Evolutionary conservation across 2,329 filamentous ascomycete genomes (phyloP).

Genomic region (Diaporthe sp.): DNA sequence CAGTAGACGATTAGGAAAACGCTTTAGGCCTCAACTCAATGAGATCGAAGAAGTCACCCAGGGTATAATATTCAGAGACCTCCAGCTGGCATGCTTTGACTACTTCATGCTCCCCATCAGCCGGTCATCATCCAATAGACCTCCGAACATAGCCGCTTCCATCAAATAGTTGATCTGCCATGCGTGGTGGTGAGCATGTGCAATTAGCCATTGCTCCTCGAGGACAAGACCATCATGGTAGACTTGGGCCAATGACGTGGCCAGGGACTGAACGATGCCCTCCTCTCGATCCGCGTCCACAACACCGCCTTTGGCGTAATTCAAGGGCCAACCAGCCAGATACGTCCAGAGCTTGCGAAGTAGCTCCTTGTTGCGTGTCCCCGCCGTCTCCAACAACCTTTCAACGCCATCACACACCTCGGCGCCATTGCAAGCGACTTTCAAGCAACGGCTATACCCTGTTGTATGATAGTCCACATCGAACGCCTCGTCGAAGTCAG

Average conservation of each 20-base stretch:
- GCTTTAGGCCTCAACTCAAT: too few species aligned
- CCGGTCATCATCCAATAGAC: neutral
- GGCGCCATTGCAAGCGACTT: constrained; percentile 19
- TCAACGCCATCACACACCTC: constrained; percentile 22
- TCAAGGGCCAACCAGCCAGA: constrained; percentile 19
- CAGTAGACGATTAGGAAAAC: neutral
- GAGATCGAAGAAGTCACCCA: neutral
- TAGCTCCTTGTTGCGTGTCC: neutral
- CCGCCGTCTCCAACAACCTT: constrained; percentile 6
- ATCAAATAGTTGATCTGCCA: constrained; percentile 34
- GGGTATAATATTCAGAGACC: too few species aligned
- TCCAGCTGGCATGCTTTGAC: neutral
- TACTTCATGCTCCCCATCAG: neutral
- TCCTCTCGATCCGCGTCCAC: constrained; percentile 23
- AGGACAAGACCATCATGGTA: constrained; percentile 30
- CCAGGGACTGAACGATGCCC: constrained; percentile 17
- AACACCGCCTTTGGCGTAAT: constrained; percentile 13
- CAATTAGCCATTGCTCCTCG: constrained; percentile 32
- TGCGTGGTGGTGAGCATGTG: constrained; percentile 26
- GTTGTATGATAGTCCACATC: constrained; percentile 19
- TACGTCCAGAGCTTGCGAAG: constrained; percentile 29
- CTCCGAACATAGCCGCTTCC: constrained; percentile 33
- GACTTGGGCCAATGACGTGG: neutral
- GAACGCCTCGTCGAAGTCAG: constrained; percentile 30
- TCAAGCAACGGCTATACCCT: constrained; percentile 22